Base-by-base conservation (phyloP, 2,329 filamentous ascomycete genomes). In the Aspergillus sp. region DNA sequence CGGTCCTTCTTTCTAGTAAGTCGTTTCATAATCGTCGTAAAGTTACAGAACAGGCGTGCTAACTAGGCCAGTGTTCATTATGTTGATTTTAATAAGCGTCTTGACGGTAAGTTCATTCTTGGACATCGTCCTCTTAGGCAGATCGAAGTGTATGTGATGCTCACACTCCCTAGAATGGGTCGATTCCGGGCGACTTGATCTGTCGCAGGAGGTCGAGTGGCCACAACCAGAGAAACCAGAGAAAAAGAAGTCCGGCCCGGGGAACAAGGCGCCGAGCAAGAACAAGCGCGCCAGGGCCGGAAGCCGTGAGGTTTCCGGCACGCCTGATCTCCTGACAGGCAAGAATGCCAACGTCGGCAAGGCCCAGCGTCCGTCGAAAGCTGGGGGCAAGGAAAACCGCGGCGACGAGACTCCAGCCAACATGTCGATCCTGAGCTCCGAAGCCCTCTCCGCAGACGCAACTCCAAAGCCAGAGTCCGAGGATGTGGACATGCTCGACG, bases 51-150 rank as follows among this genome's bases (percentile, higher is more conserved):
- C 26, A 30, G 26, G 8, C 26, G 26, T 30, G 26, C 26, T 30
- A 30, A 30, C 26, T 30, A 30, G 8, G 6, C 26, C 48, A 78
- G 75, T 73, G 95, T 95, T 65, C 95, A 97, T 72, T 97, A 96
- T 70, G 90, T 96, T 67, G 95, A 95, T 66, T 97, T 96, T 82
- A 97, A 97, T 76, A 97, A 97, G 64, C 84, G 84, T 78, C 76
- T 86, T 30, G 83, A 86, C 62, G 77, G 76, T 78, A 65, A 56
- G 68, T 30, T 47, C 35, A 4, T n/a, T 3, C 16, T 8, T 8
- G 35, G 11, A 8, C 16, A 9, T 38, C 14, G 26, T 45, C 14
- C 36, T 43, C 38, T 2, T 24, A 35, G 9, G 24, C 35, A 22
- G 3, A 26, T 45, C 17, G 41, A 1, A 26, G 8, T 17, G 9